These are phyloP conservation scores for Rubroboletus pulcherrimus DNA, from an alignment of 768 basidiomycete genomes.

Conservation along the genomic window DNA sequence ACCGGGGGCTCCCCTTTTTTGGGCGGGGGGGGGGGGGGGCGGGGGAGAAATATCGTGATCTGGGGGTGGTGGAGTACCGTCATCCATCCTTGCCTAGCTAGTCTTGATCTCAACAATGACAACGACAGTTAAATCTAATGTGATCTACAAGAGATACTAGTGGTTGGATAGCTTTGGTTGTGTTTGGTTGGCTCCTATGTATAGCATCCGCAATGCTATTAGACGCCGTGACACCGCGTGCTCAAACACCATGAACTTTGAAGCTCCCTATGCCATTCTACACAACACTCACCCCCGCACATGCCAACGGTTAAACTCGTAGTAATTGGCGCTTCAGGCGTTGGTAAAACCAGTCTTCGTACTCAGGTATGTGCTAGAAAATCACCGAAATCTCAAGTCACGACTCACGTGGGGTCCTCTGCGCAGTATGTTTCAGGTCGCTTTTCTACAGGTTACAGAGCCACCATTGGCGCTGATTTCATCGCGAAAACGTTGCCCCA, in stretches of 20 bases:
- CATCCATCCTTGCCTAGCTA: constrained; percentile 21
- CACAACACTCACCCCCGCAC: constrained; percentile 7
- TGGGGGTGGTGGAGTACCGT: constrained; percentile 35
- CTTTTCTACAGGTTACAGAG: constrained; percentile 74
- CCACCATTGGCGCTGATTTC: constrained; percentile 90
- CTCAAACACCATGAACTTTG: constrained; percentile 5
- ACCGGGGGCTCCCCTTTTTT: too few species aligned
- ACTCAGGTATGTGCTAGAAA: constrained; percentile 50
- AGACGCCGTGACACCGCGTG: constrained; percentile 1
- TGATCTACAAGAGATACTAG: background rate
- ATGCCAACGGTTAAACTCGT: constrained; percentile 81
- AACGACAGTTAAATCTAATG: background rate
- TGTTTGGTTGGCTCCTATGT: constrained; percentile 15
- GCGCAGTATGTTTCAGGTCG: constrained; percentile 70
- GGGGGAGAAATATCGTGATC: constrained; percentile 43
- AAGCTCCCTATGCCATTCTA: constrained; percentile 15
- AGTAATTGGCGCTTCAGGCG: constrained; percentile 76
- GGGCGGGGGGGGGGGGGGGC: too few species aligned
- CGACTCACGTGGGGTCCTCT: background rate
- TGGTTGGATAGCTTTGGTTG: constrained; percentile 6
- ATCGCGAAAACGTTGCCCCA: constrained; percentile 72
- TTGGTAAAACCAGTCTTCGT: constrained; percentile 83
- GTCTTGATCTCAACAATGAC: background rate
- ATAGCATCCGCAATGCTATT: constrained; percentile 7
- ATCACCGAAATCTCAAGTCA: background rate